Evolutionary conservation across 2,329 filamentous ascomycete species (phyloP).

Genomic region (Huntiella bhutanensis): DNA sequence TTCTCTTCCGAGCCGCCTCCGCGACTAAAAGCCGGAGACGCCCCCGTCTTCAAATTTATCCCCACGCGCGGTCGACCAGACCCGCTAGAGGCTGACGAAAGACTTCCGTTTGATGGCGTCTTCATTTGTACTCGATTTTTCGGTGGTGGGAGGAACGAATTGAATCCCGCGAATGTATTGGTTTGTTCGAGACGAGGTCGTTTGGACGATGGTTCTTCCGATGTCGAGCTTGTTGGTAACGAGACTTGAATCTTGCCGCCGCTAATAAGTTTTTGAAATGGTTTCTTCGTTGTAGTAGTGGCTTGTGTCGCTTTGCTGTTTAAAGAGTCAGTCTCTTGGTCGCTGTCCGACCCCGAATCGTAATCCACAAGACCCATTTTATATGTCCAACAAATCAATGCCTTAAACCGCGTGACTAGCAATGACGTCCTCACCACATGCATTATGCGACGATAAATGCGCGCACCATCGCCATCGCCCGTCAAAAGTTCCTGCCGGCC

Average conservation of each 20-base stretch:
- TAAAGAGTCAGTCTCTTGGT: constrained; percentile 19
- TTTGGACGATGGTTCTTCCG: constrained; percentile 43
- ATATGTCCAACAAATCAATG: too few species aligned
- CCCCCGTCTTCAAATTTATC: constrained; percentile 63
- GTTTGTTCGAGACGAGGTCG: constrained; percentile 42
- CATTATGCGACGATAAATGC: too few species aligned
- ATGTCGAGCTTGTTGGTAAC: constrained; percentile 36
- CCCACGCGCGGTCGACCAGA: constrained; percentile 16
- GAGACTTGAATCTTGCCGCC: constrained; percentile 70
- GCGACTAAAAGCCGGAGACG: constrained; percentile 63
- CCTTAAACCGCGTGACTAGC: too few species aligned
- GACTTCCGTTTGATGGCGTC: constrained; percentile 11
- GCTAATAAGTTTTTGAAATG: constrained; percentile 66
- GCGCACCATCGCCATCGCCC: too few species aligned
- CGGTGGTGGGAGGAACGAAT: constrained; percentile 68
- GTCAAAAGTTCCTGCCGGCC: too few species aligned
- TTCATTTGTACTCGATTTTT: constrained; percentile 35
- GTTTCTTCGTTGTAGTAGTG: constrained; percentile 24
- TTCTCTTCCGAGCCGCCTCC: constrained; percentile 15
- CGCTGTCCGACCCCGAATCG: constrained; percentile 51
- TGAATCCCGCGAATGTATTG: constrained; percentile 61
- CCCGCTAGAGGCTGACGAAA: constrained; percentile 7
- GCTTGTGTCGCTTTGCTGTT: constrained; percentile 16
- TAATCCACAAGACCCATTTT: constrained; percentile 65
- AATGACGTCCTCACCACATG: too few species aligned